Conservation (phyloP, 257 asterid species). For the Plectranthus barbatus region DNA sequence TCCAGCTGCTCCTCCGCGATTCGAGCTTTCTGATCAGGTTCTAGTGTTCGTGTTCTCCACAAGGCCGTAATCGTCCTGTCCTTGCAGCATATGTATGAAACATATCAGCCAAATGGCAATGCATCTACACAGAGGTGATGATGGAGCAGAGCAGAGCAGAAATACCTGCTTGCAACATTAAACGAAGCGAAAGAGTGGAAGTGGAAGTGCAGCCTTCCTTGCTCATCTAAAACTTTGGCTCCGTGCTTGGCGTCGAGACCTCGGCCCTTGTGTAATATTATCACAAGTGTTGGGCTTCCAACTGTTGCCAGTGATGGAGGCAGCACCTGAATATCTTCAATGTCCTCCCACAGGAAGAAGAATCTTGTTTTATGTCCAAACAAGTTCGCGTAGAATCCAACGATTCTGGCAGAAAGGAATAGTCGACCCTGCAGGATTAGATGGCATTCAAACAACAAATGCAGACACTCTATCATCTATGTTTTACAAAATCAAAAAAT, state of each 20-base stretch:
- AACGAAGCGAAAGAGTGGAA: constrained; percentile 84
- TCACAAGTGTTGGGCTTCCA: constrained; percentile 74
- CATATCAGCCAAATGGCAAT: not conserved
- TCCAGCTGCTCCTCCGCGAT: constrained; percentile 48
- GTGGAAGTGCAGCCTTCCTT: constrained; percentile 76
- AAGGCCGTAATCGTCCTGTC: constrained; percentile 73
- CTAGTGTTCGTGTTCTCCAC: constrained; percentile 73
- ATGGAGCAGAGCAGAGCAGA: too few species aligned
- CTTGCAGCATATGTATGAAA: constrained; percentile 10
- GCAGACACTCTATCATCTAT: not conserved
- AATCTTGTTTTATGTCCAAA: constrained; percentile 84
- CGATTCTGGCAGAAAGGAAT: constrained; percentile 89
- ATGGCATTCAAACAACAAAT: not conserved
- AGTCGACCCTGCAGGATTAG: constrained; percentile 67
- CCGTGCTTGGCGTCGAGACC: constrained; percentile 79
- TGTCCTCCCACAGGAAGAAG: constrained; percentile 92
- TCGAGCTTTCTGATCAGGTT: constrained; percentile 47
- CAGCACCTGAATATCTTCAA: constrained; percentile 72
- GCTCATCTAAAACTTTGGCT: constrained; percentile 65
- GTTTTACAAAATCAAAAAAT: too few species aligned
- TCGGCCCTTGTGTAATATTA: constrained; percentile 65
- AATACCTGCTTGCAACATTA: constrained; percentile 72
- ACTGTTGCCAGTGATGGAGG: constrained; percentile 72
- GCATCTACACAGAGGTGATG: not conserved
- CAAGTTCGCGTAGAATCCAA: constrained; percentile 76